Conservation (phyloP, 1,284 basidiomycete genomes). For the Mycena sp. region DNA sequence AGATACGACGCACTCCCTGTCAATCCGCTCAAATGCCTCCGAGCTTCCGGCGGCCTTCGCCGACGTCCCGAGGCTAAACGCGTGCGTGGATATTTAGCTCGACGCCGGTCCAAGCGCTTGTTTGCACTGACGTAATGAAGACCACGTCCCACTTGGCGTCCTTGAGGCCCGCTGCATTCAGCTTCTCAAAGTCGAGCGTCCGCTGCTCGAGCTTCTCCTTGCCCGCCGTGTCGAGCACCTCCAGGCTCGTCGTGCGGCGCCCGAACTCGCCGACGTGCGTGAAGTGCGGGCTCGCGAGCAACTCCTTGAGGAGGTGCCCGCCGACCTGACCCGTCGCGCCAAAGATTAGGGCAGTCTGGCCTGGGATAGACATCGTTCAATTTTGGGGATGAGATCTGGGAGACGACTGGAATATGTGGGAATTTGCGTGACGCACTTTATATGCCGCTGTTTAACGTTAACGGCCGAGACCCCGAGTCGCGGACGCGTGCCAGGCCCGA, state of each 20-base stretch:
- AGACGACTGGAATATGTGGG: too few relatives aligned
- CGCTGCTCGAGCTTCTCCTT: slow-evolving; percentile 68
- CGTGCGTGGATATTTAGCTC: not conserved
- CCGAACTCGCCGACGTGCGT: slow-evolving; percentile 72
- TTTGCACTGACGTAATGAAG: slow-evolving; percentile 57
- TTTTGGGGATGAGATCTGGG: too few relatives aligned
- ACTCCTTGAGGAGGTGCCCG: slow-evolving; percentile 60
- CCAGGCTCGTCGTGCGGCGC: slow-evolving; percentile 58
- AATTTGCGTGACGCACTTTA: too few relatives aligned
- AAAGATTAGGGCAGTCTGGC: slow-evolving; percentile 64
- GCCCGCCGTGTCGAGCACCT: slow-evolving; percentile 43
- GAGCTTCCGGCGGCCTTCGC: slow-evolving; percentile 67
- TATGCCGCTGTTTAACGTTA: too few relatives aligned
- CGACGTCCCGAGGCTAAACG: slow-evolving; percentile 69
- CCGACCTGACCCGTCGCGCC: slow-evolving; percentile 76
- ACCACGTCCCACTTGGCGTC: slow-evolving; percentile 76
- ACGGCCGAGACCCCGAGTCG: too few relatives aligned
- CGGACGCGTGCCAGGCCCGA: too few relatives aligned
- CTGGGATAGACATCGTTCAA: not conserved
- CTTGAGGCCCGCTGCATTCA: slow-evolving; percentile 59
- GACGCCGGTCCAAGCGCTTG: not conserved
- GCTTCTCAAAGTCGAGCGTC: slow-evolving; percentile 71
- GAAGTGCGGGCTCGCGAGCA: slow-evolving; percentile 63
- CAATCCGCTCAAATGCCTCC: slow-evolving; percentile 76
- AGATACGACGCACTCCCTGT: slow-evolving; percentile 65